These are phyloP conservation scores for Apiotrichum laibachii DNA, from an alignment of 1,284 basidiomycete genomes.

Conservation along the genomic window DNA sequence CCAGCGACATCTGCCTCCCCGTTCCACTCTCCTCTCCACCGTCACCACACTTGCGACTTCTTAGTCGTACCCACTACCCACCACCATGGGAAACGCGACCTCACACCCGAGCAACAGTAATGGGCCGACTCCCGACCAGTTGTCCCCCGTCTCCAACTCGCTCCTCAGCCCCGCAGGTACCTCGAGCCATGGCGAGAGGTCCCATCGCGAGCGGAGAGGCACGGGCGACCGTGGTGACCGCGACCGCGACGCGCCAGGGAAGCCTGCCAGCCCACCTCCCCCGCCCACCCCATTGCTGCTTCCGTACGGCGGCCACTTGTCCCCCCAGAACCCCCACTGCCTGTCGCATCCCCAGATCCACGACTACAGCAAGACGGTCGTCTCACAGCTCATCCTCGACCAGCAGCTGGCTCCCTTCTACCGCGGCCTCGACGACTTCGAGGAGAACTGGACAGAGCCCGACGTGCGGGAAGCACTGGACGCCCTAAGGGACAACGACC, in stretches of 20 bases:
- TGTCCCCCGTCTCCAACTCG: background rate
- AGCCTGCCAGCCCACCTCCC: constrained; percentile 51
- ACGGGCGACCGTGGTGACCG: background rate
- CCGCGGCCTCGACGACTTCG: constrained; percentile 88
- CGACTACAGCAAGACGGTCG: constrained; percentile 87
- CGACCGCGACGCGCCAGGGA: constrained; percentile 19
- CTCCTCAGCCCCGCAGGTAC: background rate
- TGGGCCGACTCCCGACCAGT: constrained; percentile 10
- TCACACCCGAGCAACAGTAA: background rate
- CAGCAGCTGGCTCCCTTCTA: constrained; percentile 93
- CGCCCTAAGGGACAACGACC: constrained; percentile 40
- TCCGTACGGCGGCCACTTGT: constrained; percentile 65
- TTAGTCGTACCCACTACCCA: no score
- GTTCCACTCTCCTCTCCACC: no score
- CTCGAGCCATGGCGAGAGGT: no score
- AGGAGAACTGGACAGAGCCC: constrained; percentile 77
- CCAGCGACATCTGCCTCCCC: background rate
- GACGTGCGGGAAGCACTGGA: constrained; percentile 60
- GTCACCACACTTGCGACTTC: no score
- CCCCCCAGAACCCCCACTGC: constrained; percentile 86
- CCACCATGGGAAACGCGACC: constrained; percentile 33
- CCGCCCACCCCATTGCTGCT: constrained; percentile 62
- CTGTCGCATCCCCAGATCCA: constrained; percentile 58
- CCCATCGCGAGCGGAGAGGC: background rate
- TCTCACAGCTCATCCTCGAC: constrained; percentile 80